Percentiles rank a stretch among this genome's conserved stretches.
Evolutionary conservation across 2,329 filamentous ascomycete species (phyloP).

Genomic region (Lecanicillium sp.): DNA sequence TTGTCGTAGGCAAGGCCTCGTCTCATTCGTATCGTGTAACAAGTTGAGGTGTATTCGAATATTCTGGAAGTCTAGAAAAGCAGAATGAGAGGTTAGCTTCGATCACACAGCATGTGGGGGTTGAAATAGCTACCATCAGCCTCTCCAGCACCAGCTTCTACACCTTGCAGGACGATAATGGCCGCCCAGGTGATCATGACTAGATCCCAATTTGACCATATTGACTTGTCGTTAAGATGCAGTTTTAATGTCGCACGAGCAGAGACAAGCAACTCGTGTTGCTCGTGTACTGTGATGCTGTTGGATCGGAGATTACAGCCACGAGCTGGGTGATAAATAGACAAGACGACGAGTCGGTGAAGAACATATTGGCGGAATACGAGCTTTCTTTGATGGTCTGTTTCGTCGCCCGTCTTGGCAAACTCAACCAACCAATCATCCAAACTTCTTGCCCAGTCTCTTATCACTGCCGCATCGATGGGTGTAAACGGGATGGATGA

Average conservation of each 20-base stretch:
- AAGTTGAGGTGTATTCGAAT: constrained; percentile 25
- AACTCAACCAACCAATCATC: constrained; percentile 38
- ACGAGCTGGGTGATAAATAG: constrained; percentile 36
- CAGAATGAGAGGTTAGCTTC: not conserved
- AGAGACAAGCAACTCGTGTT: constrained; percentile 35
- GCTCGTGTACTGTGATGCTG: constrained; percentile 32
- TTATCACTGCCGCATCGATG: constrained; percentile 34
- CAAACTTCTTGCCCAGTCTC: constrained; percentile 35
- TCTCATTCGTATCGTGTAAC: constrained; percentile 24
- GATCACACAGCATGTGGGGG: not conserved
- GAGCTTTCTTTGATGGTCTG: constrained; percentile 29
- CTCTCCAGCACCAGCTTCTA: constrained; percentile 35
- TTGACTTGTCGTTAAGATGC: constrained; percentile 33
- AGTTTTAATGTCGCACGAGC: constrained; percentile 34
- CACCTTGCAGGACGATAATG: constrained; percentile 35
- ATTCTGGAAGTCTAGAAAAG: constrained; percentile 21
- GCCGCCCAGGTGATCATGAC: constrained; percentile 40
- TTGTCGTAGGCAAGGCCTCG: constrained; percentile 20
- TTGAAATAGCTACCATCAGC: constrained; percentile 26
- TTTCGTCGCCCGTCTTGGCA: constrained; percentile 24
- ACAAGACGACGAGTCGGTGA: constrained; percentile 35
- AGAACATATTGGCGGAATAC: constrained; percentile 37
- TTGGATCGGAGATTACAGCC: constrained; percentile 34
- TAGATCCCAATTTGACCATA: constrained; percentile 39
- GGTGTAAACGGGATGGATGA: constrained; percentile 29